Base-by-base conservation (phyloP, 768 basidiomycete genomes). In the Trametopsis cervina region DNA sequence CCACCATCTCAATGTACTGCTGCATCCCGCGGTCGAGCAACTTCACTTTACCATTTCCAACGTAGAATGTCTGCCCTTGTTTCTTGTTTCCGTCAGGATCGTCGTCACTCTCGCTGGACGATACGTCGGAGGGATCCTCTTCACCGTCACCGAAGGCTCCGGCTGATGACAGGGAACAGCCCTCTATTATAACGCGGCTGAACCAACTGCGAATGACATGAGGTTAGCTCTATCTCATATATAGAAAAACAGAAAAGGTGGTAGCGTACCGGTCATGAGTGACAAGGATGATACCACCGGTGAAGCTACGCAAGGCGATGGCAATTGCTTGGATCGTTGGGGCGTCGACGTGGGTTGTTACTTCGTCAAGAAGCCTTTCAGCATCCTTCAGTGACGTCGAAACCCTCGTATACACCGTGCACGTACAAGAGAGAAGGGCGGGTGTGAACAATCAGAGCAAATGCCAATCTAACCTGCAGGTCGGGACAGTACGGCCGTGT, bases 261-360 rank as follows among this genome's bases (percentile, higher is more conserved):
- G 15, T n/a, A 35, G 24, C 40, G 40, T 12, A 50, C 49, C 50
- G 44, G 23, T 51, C 50, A 39, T 51, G 50, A 15, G 50, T 51
- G 25, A 51, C 24, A 4, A 51, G 23, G 26, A 51, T 51, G 25
- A 51, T 46, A 6, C 44, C 50, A 4, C 50, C 50, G 2, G 44
- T 26, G 38, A 45, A 51, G 3, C 23, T 46, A 11, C 39, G 35
- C 2, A 51, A 33, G 11, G 50, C 50, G 4, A 23, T 18, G 4
- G 50, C 50, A 15, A 51, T 36, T 5, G 42, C 43, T 33, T 51
- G 44, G 17, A 51, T 51, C 17, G 50, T 51, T 9, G 50, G 50
- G 4, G 50, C 50, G 26, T 51, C 50, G 25, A 51, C 44, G 23
- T 51, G 50, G 5, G 50, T 51, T 6, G 50, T 51, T 23, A 51